Evolutionary conservation across 805 yeast species (phyloP).

Genomic region (Metschnikowia shivogae): DNA sequence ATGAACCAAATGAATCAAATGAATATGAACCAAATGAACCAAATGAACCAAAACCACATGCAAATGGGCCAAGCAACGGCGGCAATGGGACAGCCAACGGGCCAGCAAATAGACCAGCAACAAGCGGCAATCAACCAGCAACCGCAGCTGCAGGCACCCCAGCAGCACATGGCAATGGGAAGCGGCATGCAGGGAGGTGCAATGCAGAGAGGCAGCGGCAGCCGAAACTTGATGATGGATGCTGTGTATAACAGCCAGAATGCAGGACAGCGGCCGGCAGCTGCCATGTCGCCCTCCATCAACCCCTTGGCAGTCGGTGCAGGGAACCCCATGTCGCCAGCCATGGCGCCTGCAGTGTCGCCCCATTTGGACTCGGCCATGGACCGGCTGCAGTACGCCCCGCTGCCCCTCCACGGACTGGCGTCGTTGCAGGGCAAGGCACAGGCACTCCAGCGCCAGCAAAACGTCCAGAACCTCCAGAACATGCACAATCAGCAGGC

Average conservation of each 20-base stretch:
- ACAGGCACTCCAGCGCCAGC: constrained; percentile 7
- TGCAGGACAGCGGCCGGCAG: constrained; percentile 1
- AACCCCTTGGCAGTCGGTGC: not conserved
- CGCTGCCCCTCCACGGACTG: constrained; percentile 4
- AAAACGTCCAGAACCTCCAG: constrained; percentile 3
- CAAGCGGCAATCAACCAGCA: constrained; percentile 8
- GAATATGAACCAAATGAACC: not conserved
- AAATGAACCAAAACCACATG: not conserved
- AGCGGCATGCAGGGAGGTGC: not conserved
- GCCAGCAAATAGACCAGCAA: not conserved
- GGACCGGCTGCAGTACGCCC: constrained; percentile 2
- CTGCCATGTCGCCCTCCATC: not conserved
- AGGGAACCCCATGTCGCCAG: not conserved
- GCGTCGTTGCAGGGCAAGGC: constrained; percentile 7
- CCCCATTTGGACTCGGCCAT: constrained; percentile 4
- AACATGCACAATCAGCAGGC: not conserved
- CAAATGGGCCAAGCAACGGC: not conserved
- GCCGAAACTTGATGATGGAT: constrained; percentile 6
- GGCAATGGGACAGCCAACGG: not conserved
- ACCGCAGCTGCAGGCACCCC: not conserved
- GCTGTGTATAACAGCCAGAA: constrained; percentile 1
- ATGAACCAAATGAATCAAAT: not conserved
- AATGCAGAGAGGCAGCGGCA: not conserved
- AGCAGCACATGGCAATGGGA: not conserved
- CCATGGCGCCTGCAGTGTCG: not conserved